Conservation (phyloP, 352 stramenopile species). For the Sclerospora graminicola region DNA sequence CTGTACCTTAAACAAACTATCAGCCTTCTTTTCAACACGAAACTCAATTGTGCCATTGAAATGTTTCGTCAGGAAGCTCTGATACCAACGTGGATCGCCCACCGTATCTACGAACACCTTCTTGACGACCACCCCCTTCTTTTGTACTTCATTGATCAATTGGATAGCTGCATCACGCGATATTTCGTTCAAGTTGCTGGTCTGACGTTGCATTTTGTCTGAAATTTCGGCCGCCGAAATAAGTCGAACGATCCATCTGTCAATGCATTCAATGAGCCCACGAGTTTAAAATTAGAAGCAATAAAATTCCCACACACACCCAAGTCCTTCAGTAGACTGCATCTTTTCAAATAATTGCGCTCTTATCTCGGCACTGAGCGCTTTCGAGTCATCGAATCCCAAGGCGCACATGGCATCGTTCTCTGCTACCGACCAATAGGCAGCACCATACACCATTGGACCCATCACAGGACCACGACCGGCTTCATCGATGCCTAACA, state of each 20-base stretch:
- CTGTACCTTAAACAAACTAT: constrained; percentile 90
- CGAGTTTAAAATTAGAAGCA: neutral
- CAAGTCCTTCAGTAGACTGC: constrained; percentile 48
- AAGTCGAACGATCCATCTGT: constrained; percentile 84
- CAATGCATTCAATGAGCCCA: neutral
- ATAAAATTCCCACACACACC: constrained; percentile 5
- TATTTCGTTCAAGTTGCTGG: constrained; percentile 91
- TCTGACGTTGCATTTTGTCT: constrained; percentile 89
- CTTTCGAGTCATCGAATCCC: constrained; percentile 94
- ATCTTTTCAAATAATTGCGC: constrained; percentile 86
- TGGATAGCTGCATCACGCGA: constrained; percentile 89
- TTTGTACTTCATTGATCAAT: constrained; percentile 86
- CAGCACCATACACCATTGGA: constrained; percentile 91
- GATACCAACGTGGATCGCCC: constrained; percentile 86
- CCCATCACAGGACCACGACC: constrained; percentile 90
- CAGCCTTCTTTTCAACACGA: constrained; percentile 93
- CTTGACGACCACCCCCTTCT: constrained; percentile 75
- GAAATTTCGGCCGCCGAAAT: constrained; percentile 91
- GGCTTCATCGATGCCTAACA: constrained; percentile 93
- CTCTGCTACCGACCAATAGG: constrained; percentile 81
- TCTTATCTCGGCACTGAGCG: constrained; percentile 78
- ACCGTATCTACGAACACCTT: constrained; percentile 94
- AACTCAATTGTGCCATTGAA: constrained; percentile 87
- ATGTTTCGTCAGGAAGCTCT: constrained; percentile 86
- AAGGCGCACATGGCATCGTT: constrained; percentile 71